A percentile compares a stretch with the other conserved stretches of the same genome.
These are phyloP conservation scores for Helenozyma baotianmanensis DNA, from an alignment of 805 yeast species.

Conservation along the genomic window DNA sequence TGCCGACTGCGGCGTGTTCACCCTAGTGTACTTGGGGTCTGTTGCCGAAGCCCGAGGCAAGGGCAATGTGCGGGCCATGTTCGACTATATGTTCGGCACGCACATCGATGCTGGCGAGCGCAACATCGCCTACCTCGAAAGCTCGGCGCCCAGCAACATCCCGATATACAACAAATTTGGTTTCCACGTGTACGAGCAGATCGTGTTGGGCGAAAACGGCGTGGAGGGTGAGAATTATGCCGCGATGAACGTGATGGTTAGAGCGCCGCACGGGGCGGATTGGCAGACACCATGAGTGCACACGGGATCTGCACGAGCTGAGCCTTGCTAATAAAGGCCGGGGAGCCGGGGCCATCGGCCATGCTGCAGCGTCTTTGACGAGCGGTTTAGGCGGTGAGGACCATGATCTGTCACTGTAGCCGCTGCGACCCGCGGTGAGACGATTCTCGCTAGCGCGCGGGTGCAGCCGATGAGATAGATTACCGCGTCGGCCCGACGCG, in stretches of 20 bases:
- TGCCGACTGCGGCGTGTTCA: constrained; percentile 31
- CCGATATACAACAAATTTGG: constrained; percentile 54
- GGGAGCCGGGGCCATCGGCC: no score
- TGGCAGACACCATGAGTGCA: no score
- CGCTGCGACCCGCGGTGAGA: no score
- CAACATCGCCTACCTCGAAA: constrained; percentile 46
- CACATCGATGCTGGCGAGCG: constrained; percentile 39
- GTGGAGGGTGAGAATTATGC: constrained; percentile 38
- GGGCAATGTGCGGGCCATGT: constrained; percentile 49
- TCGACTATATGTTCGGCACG: constrained; percentile 44
- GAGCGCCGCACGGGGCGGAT: constrained; percentile 32
- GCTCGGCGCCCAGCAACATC: constrained; percentile 42
- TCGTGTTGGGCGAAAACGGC: constrained; percentile 37
- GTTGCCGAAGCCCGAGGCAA: constrained; percentile 48
- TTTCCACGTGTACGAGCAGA: constrained; percentile 45
- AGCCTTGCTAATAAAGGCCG: no score
- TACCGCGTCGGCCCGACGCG: no score
- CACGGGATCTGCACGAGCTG: no score
- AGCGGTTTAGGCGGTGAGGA: no score
- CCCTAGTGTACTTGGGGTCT: constrained; percentile 45
- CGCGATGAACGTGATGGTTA: constrained; percentile 41
- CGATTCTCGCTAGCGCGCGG: no score
- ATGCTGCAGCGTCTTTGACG: no score
- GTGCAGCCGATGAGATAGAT: no score
- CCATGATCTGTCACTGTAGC: no score